These are phyloP conservation scores for Harringtonia aguacate DNA, from an alignment of 2,329 filamentous ascomycete species.

Conservation along the genomic window DNA sequence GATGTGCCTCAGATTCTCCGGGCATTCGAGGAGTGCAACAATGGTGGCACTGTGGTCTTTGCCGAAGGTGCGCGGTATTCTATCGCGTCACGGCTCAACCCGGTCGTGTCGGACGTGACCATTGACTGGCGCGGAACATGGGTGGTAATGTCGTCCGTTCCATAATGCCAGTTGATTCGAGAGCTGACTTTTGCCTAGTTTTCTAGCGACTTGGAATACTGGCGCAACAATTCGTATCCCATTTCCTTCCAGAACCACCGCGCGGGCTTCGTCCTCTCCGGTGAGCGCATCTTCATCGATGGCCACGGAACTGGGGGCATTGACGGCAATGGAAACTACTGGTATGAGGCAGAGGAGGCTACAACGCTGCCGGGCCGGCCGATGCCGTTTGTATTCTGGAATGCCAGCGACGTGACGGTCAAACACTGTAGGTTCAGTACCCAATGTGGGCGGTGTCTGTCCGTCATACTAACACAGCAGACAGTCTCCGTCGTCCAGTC, in stretches of 20 bases:
- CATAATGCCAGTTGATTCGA: no score
- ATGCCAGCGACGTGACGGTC: constrained; percentile 42
- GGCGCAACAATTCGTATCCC: constrained; percentile 41
- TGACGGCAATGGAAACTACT: constrained; percentile 40
- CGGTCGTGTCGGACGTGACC: constrained; percentile 33
- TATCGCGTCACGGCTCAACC: constrained; percentile 38
- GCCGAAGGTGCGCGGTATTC: constrained; percentile 37
- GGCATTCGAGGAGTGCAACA: constrained; percentile 16
- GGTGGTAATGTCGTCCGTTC: constrained; percentile 23
- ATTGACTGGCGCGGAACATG: constrained; percentile 43
- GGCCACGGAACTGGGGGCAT: constrained; percentile 42
- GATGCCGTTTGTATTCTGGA: constrained; percentile 50
- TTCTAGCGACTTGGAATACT: constrained; percentile 40
- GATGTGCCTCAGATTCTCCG: constrained; percentile 17
- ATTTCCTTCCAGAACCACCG: constrained; percentile 44
- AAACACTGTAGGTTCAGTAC: constrained; percentile 24
- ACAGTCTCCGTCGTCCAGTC: constrained; percentile 35
- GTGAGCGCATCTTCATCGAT: constrained; percentile 37
- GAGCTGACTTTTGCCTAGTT: constrained; percentile 18
- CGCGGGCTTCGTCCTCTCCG: constrained; percentile 40
- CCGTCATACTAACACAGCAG: not conserved
- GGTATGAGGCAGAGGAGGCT: constrained; percentile 38
- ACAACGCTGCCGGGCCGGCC: constrained; percentile 37
- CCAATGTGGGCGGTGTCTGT: not conserved
- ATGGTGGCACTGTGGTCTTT: constrained; percentile 32